Conservation (phyloP, 1,284 basidiomycete genomes). For the Tilletia caries region DNA sequence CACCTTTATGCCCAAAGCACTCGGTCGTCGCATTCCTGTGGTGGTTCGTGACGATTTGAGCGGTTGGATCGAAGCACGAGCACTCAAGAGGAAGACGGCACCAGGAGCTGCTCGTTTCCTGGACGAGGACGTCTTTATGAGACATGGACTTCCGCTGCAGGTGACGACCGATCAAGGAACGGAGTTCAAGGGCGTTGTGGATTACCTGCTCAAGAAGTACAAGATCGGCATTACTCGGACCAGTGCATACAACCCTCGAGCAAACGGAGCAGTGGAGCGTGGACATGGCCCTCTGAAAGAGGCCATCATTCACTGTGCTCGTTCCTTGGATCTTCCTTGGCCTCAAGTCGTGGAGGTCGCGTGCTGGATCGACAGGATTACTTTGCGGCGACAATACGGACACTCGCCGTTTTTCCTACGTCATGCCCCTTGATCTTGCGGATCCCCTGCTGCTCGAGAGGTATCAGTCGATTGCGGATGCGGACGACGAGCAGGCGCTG, state of each 20-base stretch:
- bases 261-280: neutral
- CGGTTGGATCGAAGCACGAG: conserved; percentile 14
- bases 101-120: conserved; percentile 12
- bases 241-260: neutral
- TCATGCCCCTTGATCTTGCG: neutral
- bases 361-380: neutral
- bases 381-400: neutral
- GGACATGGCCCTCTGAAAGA: neutral
- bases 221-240: neutral
- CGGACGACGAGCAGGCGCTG: neutral
- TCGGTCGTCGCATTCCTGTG: conserved; percentile 1
- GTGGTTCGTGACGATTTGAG: conserved; percentile 19
- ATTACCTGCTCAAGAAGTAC: neutral
- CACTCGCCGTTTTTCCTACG: neutral
- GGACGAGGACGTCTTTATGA: neutral
- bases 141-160: conserved; percentile 14
- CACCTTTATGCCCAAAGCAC: conserved; percentile 12
- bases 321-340: neutral
- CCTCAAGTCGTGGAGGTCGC: neutral
- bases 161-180: neutral
- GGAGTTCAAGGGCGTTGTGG: neutral
- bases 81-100: conserved; percentile 6
- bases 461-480: neutral
- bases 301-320: neutral
- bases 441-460: neutral